Conservation (phyloP, 176 grass and related monocot genomes). For the Alopecurus myosuroides region DNA sequence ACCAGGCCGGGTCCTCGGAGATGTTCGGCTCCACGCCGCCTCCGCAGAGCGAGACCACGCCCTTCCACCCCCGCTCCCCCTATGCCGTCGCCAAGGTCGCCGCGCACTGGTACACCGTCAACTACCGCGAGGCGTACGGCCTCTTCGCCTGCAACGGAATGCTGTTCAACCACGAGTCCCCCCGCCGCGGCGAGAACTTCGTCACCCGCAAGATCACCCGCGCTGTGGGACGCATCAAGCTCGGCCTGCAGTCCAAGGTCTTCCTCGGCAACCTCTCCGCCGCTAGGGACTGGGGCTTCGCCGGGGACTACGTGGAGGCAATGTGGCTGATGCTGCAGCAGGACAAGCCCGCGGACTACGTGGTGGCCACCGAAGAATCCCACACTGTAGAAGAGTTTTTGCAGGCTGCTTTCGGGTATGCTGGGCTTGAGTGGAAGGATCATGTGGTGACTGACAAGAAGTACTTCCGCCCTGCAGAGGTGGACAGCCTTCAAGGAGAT, state of each 20-base stretch:
- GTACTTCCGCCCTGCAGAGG: too few species aligned
- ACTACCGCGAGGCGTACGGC: conserved; percentile 93
- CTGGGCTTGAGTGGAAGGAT: too few species aligned
- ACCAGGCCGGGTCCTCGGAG: conserved; percentile 95
- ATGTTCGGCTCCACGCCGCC: conserved; percentile 98
- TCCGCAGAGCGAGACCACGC: conserved; percentile 68
- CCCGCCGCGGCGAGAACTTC: conserved; percentile 96
- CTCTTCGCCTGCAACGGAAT: conserved; percentile 93
- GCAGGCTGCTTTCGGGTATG: too few species aligned
- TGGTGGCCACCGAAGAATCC: too few species aligned
- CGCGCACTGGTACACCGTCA: conserved; percentile 99
- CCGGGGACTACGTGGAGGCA: conserved; percentile 96
- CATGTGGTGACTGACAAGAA: too few species aligned
- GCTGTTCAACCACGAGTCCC: conserved; percentile 99
- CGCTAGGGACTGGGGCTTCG: conserved; percentile 92
- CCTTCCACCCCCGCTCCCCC: conserved; percentile 87
- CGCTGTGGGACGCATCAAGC: conserved; percentile 80
- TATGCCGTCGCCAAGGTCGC: conserved; percentile 96
- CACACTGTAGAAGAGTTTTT: too few species aligned
- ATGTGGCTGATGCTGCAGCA: too few species aligned
- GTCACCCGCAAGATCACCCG: conserved; percentile 99
- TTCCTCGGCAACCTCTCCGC: conserved; percentile 91
- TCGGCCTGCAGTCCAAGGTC: conserved; percentile 97
- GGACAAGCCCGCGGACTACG: too few species aligned
- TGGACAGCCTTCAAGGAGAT: too few species aligned